Conservation (phyloP, 140 eudicot species). For the Oenanthe javanica region DNA sequence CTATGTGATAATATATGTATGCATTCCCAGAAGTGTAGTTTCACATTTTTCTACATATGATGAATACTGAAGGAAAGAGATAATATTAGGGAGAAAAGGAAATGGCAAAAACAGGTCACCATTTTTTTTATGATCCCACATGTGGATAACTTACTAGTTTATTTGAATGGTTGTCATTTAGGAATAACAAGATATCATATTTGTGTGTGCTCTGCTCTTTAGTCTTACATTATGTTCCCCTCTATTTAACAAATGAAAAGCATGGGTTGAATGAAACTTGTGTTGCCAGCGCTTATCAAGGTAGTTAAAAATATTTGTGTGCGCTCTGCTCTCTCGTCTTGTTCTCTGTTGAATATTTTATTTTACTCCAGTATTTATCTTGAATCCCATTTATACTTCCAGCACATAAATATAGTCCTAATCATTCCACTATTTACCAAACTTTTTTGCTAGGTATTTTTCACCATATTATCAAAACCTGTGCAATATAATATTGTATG, state of each 20-base stretch:
- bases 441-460: no score
- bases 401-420: neutral
- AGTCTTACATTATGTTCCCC: neutral
- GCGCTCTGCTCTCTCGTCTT: no score
- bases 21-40: constrained; percentile 11
- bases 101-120: neutral
- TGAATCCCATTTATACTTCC: neutral
- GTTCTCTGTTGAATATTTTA: neutral
- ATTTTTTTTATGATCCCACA: neutral
- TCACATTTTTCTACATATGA: neutral
- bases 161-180: constrained; percentile 14
- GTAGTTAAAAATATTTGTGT: neutral
- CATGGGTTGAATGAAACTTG: neutral
- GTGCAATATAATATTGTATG: neutral
- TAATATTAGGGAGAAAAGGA: neutral
- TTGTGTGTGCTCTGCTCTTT: neutral
- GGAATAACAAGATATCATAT: neutral
- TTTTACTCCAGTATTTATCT: neutral
- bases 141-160: constrained; percentile 1
- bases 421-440: neutral
- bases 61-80: neutral
- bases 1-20: neutral
- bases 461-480: neutral
- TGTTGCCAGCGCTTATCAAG: neutral
- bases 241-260: neutral